These are phyloP conservation scores for Ceriops decandra DNA, from an alignment of 345 rosid species.

Conservation along the genomic window DNA sequence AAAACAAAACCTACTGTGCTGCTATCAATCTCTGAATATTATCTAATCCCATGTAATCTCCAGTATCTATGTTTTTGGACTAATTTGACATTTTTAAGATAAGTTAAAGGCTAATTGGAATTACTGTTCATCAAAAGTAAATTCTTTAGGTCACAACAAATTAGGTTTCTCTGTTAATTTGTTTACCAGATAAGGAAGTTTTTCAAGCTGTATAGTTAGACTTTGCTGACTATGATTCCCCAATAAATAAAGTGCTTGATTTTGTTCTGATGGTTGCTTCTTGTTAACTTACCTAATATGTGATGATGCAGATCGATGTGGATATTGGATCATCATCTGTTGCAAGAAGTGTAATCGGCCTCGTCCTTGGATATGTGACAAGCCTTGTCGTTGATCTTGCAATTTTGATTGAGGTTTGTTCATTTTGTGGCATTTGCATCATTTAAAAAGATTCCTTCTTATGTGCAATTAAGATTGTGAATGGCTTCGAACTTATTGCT, in stretches of 20 bases:
- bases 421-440: constrained; percentile 11
- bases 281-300: neutral
- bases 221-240: too few species aligned
- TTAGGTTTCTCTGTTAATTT: constrained; percentile 70
- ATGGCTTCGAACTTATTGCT: neutral
- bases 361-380: constrained; percentile 90
- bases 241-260: too few species aligned
- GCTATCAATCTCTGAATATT: neutral
- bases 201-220: too few species aligned
- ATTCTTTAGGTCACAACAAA: too few species aligned
- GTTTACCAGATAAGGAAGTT: too few species aligned
- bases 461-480: too few species aligned
- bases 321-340: constrained; percentile 98
- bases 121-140: too few species aligned
- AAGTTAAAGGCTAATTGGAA: too few species aligned
- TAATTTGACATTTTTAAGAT: too few species aligned
- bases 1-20: neutral
- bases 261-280: constrained; percentile 8
- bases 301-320: constrained; percentile 73
- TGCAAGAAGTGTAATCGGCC: constrained; percentile 86
- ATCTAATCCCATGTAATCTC: neutral
- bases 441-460: constrained; percentile 31
- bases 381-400: constrained; percentile 96
- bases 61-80: too few species aligned
- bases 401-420: constrained; percentile 80